Evolutionary conservation across 805 yeast genomes (phyloP).

Genomic region (Ogataea methanolica): DNA sequence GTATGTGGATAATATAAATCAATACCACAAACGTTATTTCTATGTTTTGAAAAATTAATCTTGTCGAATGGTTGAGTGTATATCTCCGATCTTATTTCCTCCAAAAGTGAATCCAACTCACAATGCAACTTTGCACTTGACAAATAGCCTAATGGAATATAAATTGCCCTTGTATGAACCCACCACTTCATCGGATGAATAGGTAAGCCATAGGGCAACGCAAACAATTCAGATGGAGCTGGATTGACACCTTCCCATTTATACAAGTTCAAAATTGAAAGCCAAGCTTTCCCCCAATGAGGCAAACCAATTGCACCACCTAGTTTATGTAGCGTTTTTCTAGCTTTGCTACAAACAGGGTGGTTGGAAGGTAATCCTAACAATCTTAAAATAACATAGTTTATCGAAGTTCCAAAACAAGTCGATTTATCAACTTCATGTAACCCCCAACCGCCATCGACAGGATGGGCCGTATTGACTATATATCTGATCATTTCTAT

Average conservation of each 20-base stretch:
- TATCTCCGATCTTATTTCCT: constrained; percentile 72
- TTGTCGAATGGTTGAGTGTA: constrained; percentile 58
- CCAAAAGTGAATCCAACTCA: constrained; percentile 58
- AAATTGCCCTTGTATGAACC: constrained; percentile 96
- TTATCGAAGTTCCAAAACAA: constrained; percentile 88
- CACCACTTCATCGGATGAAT: constrained; percentile 97
- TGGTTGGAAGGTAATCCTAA: constrained; percentile 74
- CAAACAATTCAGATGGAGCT: constrained; percentile 94
- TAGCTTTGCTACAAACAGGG: constrained; percentile 72
- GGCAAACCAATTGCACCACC: constrained; percentile 93
- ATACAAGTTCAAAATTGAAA: constrained; percentile 73
- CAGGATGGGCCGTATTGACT: constrained; percentile 92
- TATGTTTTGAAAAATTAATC: constrained; percentile 64
- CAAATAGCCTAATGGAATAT: constrained; percentile 80
- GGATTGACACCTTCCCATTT: constrained; percentile 98
- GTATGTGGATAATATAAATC: constrained; percentile 96
- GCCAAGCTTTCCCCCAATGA: constrained; percentile 97
- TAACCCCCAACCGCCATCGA: constrained; percentile 99
- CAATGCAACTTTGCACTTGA: constrained; percentile 53
- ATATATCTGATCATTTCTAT: constrained; percentile 78
- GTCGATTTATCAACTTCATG: constrained; percentile 92
- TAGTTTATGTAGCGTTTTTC: constrained; percentile 58
- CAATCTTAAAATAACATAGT: constrained; percentile 76
- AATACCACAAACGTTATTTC: constrained; percentile 85
- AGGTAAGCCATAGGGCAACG: constrained; percentile 74